Evolutionary conservation across 2,329 filamentous ascomycete genomes (phyloP), one percentile per base, ranked within the genome.

Genomic region (Penicillium capsulatum): DNA sequence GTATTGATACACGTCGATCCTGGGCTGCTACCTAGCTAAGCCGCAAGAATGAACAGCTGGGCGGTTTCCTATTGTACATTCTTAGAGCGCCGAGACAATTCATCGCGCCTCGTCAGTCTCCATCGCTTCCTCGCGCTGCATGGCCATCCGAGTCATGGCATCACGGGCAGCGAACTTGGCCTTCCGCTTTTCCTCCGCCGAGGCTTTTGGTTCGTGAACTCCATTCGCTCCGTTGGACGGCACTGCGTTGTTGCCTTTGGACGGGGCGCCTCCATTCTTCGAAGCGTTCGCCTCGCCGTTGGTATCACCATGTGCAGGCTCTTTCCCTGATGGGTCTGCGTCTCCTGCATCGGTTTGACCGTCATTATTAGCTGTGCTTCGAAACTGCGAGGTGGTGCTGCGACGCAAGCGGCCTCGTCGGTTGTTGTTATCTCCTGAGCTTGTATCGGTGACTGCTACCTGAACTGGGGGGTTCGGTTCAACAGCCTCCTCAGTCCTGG

Each of bases 101-200:
- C 43, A 61, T 36, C 50, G 48, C 11, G 40, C 33, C 10, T 53
- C 51, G 9, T 60, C 59, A 1, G 51, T 57, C 31, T 64, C 63
- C 60, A 66, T 61, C 7, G 59, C 60, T 40, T 67, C 64, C 39
- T 67, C 65, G 5, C 63, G 60, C 39, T 66, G 58, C 60, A 67
- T 64, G 7, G 60, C 62, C 33, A 63, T 42, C 28, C 57, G 59
- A 15, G 54, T 59, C 53, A 66, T 52, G 11, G 45, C 45, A 47
- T 67, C 62, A 30, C 63, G 55, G 36, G 58, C 54, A 36, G 60
- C 57, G 31, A 64, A 48, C 45, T 58, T 60, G 17, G 61, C 57
- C 34, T 60, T 65, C 37, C 51, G 58, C 45, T 49, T 58, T 40
- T 58, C 55, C 27, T 53, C 45, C n/a, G n/a, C n/a, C 19, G 42